These are phyloP conservation scores for Furcasterigmium sp. DNA, from an alignment of 2,329 filamentous ascomycete genomes.

Conservation along the genomic window DNA sequence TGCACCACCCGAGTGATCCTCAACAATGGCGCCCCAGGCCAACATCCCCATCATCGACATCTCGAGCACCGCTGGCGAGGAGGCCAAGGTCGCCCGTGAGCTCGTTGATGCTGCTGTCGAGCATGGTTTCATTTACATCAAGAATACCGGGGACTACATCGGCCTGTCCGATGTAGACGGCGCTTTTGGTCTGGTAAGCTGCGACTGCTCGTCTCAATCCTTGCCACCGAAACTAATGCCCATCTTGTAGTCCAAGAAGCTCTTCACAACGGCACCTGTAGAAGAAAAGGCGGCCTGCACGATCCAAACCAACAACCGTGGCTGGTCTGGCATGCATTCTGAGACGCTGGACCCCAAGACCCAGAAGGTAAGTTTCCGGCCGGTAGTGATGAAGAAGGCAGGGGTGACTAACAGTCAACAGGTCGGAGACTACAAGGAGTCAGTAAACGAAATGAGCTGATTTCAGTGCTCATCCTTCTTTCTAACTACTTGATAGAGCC, in stretches of 20 bases:
- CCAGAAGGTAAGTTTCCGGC: constrained; percentile 62
- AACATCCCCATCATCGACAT: constrained; percentile 82
- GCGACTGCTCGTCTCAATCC: background rate
- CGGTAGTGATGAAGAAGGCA: no score
- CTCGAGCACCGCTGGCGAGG: constrained; percentile 49
- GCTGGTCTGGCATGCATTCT: constrained; percentile 83
- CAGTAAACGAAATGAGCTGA: constrained; percentile 15
- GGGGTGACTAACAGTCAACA: constrained; percentile 24
- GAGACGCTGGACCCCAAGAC: constrained; percentile 83
- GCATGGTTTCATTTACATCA: constrained; percentile 87
- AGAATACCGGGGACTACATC: constrained; percentile 67
- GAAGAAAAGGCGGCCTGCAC: constrained; percentile 70
- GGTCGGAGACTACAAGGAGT: constrained; percentile 89
- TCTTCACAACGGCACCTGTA: constrained; percentile 61
- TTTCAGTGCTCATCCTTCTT: no score
- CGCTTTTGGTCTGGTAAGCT: constrained; percentile 67
- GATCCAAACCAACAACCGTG: constrained; percentile 77
- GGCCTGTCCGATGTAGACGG: constrained; percentile 58
- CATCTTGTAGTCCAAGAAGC: constrained; percentile 54
- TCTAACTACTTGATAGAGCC: constrained; percentile 50
- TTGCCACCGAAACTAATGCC: background rate
- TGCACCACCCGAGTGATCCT: no score
- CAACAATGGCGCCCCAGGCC: constrained; percentile 25
- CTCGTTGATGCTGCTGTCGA: constrained; percentile 76
- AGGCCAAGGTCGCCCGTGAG: constrained; percentile 53